Base-by-base conservation (phyloP, 2,329 filamentous ascomycete species). In the Epichloe uncinata region DNA sequence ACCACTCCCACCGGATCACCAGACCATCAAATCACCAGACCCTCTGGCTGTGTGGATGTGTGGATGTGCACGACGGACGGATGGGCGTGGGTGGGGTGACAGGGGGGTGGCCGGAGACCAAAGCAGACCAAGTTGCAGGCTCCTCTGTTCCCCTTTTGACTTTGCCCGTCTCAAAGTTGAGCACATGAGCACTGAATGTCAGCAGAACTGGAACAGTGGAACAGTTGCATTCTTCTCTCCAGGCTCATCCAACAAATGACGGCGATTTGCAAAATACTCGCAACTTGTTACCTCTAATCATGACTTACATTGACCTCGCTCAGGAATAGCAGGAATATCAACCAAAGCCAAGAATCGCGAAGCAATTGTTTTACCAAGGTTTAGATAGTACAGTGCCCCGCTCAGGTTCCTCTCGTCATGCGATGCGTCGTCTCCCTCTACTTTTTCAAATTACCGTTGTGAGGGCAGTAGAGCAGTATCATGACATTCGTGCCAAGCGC, bases 131-230 rank as follows among this genome's bases (percentile, higher is more conserved):
- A 46, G 16, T 8, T 22, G 40, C 41, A 26, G 33, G n/a, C 33
- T 18, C 30, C 20, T 33, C 45, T 41, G 11, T 42, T 54, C 42
- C 54, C 50, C 48, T 54, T 55, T 61, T 61, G 58, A 61, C 60
- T 65, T 64, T 61, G 60, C 59, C 59, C 63, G 67, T 69, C 66
- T 69, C 63, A 62, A 63, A 60, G 68, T 65, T 66, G 67, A 62
- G 65, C 70, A 73, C 69, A 72, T 73, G 70, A 72, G 66, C 67
- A 67, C 43, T 30, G 8, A 30, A 30, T 9, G 26, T 9, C 40
- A 20, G 37, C n/a, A 16, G 7, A 26, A 26, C 26, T 30, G 26
- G 26, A 30, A 30, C 26, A 30, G 26, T 8, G 8, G 26, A 30
- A 30, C 26, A 30, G 26, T 30, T 30, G 26, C 26, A 30, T 30